Evolutionary conservation across 2,329 filamentous ascomycete genomes (phyloP).

Genomic region (Paraconiothyrium sp.): DNA sequence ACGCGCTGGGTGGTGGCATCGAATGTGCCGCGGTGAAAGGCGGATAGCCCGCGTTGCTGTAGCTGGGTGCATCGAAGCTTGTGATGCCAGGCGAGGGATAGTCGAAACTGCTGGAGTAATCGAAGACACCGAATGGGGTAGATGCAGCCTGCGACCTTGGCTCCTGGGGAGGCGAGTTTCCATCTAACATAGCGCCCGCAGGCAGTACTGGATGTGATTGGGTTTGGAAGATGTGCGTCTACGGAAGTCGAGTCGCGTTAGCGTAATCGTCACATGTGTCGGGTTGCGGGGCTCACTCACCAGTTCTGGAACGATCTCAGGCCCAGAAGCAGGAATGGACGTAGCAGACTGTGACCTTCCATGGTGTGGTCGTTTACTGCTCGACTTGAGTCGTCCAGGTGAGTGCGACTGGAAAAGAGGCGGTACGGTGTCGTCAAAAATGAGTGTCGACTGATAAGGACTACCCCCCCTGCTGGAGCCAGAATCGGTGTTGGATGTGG

Average conservation of each 20-base stretch:
- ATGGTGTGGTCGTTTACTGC: slow-evolving; percentile 29
- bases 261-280: not conserved
- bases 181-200: slow-evolving; percentile 25
- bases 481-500: slow-evolving; percentile 48
- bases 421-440: slow-evolving; percentile 37
- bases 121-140: slow-evolving; percentile 23
- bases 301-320: slow-evolving; percentile 41
- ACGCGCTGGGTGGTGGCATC: slow-evolving; percentile 40
- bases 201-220: slow-evolving; percentile 27
- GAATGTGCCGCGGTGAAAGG: slow-evolving; percentile 32
- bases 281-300: slow-evolving; percentile 13
- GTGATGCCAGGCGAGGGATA: slow-evolving; percentile 32
- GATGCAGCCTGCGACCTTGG: slow-evolving; percentile 20
- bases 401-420: slow-evolving; percentile 31
- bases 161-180: slow-evolving; percentile 23
- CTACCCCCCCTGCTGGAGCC: slow-evolving; percentile 40
- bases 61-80: slow-evolving; percentile 28
- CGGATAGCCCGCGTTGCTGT: slow-evolving; percentile 24
- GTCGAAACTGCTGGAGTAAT: slow-evolving; percentile 35
- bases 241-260: not conserved
- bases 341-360: slow-evolving; percentile 35
- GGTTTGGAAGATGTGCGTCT: slow-evolving; percentile 24
- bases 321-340: slow-evolving; percentile 31
- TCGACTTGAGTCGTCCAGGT: slow-evolving; percentile 26
- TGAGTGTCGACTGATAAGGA: slow-evolving; percentile 41